Evolutionary conservation across 2,329 filamentous ascomycete species (phyloP).

Genomic region (Claviceps spartinae): DNA sequence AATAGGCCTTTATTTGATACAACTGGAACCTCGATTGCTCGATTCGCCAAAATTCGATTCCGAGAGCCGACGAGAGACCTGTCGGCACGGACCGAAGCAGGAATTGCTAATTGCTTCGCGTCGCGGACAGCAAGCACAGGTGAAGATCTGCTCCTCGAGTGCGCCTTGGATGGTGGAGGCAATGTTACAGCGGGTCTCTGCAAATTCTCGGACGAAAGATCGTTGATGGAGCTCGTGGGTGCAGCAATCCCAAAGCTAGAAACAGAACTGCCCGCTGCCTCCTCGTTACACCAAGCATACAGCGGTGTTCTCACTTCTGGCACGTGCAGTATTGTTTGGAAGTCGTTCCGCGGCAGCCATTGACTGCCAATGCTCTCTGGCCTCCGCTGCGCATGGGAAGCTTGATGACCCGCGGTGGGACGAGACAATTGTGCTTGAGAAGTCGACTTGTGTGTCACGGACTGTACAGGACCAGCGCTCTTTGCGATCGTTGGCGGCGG

Average conservation of each 20-base stretch:
- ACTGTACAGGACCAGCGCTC: neutral
- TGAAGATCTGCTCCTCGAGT: slow-evolving; percentile 33
- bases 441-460: neutral
- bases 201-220: slow-evolving; percentile 3
- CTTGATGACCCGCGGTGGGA: no score
- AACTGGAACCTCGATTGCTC: neutral
- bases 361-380: neutral
- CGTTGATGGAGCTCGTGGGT: slow-evolving; percentile 6
- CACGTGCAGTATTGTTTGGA: neutral
- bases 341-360: neutral
- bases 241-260: slow-evolving; percentile 21
- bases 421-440: neutral
- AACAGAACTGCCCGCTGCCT: slow-evolving; percentile 9
- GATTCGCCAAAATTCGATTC: neutral
- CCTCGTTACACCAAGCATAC: neutral
- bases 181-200: slow-evolving; percentile 2
- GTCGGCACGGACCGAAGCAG: neutral
- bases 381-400: no score
- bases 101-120: neutral
- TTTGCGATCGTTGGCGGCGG: neutral
- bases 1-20: neutral
- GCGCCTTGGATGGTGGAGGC: slow-evolving; percentile 11
- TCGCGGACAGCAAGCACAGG: slow-evolving; percentile 29
- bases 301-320: neutral
- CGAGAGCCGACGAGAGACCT: neutral